Percentiles rank a stretch among this genome's conserved stretches.
Evolutionary conservation across 768 basidiomycete genomes (phyloP).

Genomic region (Leccinum broughii): DNA sequence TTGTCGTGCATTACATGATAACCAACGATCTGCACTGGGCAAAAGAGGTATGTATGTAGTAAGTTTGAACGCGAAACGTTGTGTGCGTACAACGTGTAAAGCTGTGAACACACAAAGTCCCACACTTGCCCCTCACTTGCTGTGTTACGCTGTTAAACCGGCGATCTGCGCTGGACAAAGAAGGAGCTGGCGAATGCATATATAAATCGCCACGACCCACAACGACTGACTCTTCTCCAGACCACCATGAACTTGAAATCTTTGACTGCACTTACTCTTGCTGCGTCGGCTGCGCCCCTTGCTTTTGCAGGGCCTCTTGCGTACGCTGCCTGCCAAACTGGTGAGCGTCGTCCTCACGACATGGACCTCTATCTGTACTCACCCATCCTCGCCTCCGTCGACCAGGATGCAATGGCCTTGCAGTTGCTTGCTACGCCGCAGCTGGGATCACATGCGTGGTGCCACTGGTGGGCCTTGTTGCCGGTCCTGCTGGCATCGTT

Average conservation of each 20-base stretch:
- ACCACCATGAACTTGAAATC: conserved; percentile 29
- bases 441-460: conserved; percentile 29
- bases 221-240: background rate
- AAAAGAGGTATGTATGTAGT: too few relatives aligned
- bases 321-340: conserved; percentile 29
- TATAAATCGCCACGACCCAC: conserved; percentile 6
- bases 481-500: conserved; percentile 20
- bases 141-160: background rate
- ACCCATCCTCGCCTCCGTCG: background rate
- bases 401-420: conserved; percentile 28
- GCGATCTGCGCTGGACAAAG: conserved; percentile 9
- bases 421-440: conserved; percentile 21
- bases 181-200: background rate
- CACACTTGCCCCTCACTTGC: conserved; percentile 4
- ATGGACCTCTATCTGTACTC: background rate
- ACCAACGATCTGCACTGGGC: too few relatives aligned
- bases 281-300: conserved; percentile 11
- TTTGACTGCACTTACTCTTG: conserved; percentile 20
- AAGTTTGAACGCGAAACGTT: too few relatives aligned
- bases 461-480: conserved; percentile 8
- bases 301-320: conserved; percentile 21
- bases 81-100: background rate
- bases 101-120: background rate
- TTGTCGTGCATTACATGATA: too few relatives aligned
- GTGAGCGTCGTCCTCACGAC: background rate